Evolutionary conservation across 1,139 yeast species (phyloP).

Genomic region (Yamadazyma atmosphaerica): DNA sequence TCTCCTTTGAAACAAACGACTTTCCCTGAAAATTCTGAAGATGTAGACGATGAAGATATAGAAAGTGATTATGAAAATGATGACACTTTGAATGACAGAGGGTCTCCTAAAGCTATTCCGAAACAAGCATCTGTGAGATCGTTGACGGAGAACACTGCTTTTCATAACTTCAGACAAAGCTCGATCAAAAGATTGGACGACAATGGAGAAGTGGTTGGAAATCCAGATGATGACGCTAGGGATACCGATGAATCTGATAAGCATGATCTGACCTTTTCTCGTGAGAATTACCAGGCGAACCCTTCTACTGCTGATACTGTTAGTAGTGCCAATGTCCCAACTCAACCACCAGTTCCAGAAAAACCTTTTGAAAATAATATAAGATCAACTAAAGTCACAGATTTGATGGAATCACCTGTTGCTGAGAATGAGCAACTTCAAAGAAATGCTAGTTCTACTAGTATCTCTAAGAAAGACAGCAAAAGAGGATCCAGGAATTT

Average conservation of each 20-base stretch:
- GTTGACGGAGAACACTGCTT: slow-evolving; percentile 43
- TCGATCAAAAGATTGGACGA: neutral
- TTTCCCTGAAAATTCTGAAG: slow-evolving; percentile 5
- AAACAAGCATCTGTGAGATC: slow-evolving; percentile 27
- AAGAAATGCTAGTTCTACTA: neutral
- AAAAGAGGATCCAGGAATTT: slow-evolving; percentile 25
- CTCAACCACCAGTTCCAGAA: slow-evolving; percentile 7
- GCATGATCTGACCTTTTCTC: slow-evolving; percentile 15
- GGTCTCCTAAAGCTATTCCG: slow-evolving; percentile 19
- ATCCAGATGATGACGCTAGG: slow-evolving; percentile 2
- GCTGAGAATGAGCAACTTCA: slow-evolving; percentile 5
- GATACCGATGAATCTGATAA: slow-evolving; percentile 18
- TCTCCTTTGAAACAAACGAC: slow-evolving; percentile 12
- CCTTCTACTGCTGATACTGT: slow-evolving; percentile 29
- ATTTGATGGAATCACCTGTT: slow-evolving; percentile 6
- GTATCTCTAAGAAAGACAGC: neutral
- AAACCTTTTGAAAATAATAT: neutral
- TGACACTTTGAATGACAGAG: slow-evolving; percentile 18
- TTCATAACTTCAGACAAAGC: slow-evolving; percentile 34
- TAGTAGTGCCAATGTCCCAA: slow-evolving; percentile 13
- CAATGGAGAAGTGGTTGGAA: neutral
- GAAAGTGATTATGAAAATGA: slow-evolving; percentile 14
- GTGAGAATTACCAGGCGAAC: slow-evolving; percentile 17
- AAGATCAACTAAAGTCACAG: slow-evolving; percentile 1
- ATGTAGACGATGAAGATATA: slow-evolving; percentile 8